Conservation (phyloP, 495 filamentous ascomycete species). For the Podospora didyma region DNA sequence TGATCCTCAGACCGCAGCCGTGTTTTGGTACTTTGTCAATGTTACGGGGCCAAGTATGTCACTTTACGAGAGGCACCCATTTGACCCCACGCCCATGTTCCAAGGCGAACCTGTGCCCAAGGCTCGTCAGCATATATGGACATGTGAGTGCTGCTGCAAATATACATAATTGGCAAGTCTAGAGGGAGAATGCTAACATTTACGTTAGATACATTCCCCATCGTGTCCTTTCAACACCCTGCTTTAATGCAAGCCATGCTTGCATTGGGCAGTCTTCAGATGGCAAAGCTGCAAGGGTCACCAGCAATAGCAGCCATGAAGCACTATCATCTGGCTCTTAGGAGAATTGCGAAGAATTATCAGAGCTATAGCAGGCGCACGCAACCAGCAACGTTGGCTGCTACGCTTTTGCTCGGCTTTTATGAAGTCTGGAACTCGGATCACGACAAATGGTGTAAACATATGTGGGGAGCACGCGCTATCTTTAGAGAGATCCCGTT, state of each 20-base stretch:
- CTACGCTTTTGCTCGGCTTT: constrained; percentile 81
- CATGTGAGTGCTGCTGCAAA: constrained; percentile 44
- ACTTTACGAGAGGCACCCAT: constrained; percentile 78
- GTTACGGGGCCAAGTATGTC: constrained; percentile 85
- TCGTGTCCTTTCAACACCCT: constrained; percentile 77
- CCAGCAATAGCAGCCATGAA: constrained; percentile 76
- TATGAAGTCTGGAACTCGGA: constrained; percentile 95
- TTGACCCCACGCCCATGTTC: constrained; percentile 71
- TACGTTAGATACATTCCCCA: constrained; percentile 66
- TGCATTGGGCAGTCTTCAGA: constrained; percentile 82
- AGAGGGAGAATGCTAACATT: background rate
- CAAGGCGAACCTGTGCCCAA: constrained; percentile 58
- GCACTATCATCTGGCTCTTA: constrained; percentile 85
- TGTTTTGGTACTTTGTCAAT: constrained; percentile 91
- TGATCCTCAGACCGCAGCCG: constrained; percentile 74
- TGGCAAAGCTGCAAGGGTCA: constrained; percentile 71
- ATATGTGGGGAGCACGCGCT: constrained; percentile 79
- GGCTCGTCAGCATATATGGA: constrained; percentile 77
- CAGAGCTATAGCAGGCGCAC: constrained; percentile 66
- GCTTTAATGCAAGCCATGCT: constrained; percentile 89
- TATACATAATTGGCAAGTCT: background rate
- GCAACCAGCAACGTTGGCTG: constrained; percentile 78
- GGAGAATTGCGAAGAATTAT: constrained; percentile 70
- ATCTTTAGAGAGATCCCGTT: constrained; percentile 82
- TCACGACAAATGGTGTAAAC: constrained; percentile 92